Conservation (phyloP, 129 eudicot genomes). For the Flaveria brownii region DNA sequence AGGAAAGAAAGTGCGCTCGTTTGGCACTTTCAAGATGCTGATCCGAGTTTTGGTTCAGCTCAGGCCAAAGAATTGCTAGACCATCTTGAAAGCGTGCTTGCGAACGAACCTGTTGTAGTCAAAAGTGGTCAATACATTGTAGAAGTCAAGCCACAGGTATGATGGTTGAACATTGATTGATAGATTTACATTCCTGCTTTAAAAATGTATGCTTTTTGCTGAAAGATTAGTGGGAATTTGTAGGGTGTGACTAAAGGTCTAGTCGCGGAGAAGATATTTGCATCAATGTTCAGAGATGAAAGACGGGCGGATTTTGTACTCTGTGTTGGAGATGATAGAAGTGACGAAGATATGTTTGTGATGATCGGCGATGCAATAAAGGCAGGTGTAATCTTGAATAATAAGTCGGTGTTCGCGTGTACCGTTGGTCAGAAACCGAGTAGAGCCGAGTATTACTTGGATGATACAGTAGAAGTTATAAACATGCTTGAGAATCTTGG, state of each 20-base stretch:
- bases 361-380: constrained; percentile 53
- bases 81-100: constrained; percentile 67
- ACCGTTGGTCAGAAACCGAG: constrained; percentile 72
- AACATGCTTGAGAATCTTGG: constrained; percentile 60
- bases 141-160: constrained; percentile 67
- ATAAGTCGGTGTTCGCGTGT: constrained; percentile 54
- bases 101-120: constrained; percentile 63
- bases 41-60: constrained; percentile 51
- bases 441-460: constrained; percentile 61
- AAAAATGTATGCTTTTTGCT: not conserved
- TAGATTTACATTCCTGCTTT: not conserved
- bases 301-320: constrained; percentile 65
- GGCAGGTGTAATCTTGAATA: constrained; percentile 36
- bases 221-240: not conserved
- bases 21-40: constrained; percentile 62
- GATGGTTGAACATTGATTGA: not conserved
- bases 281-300: constrained; percentile 43
- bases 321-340: constrained; percentile 71
- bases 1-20: constrained; percentile 61
- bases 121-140: constrained; percentile 59
- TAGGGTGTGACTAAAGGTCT: constrained; percentile 70
- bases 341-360: constrained; percentile 76
- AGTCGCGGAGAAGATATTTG: constrained; percentile 58
- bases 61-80: constrained; percentile 66
- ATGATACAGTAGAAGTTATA: constrained; percentile 60